Percentiles rank a stretch among this genome's conserved stretches.
Conservation (phyloP, 1,284 basidiomycete species). For the Lentinula novae-zelandiae region DNA sequence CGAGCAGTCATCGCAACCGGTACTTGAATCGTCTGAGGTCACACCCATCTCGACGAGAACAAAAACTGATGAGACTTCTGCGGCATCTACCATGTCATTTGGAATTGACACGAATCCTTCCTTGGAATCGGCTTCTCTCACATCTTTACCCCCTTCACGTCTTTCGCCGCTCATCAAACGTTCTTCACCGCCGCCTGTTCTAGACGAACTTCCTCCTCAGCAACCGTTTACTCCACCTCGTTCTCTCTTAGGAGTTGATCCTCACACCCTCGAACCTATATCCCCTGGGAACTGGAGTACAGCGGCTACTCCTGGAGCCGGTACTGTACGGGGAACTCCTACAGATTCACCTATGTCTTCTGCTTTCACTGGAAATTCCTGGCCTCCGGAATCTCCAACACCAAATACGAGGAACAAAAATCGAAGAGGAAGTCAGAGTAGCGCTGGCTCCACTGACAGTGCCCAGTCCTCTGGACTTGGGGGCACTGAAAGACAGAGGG, state of each 20-base stretch:
- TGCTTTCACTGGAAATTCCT: conserved; percentile 5
- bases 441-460: conserved; percentile 19
- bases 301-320: conserved; percentile 56
- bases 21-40: conserved; percentile 22
- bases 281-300: conserved; percentile 56
- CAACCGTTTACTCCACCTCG: conserved; percentile 23
- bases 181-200: conserved; percentile 20
- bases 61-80: background rate
- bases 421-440: conserved; percentile 27
- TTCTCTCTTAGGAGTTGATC: conserved; percentile 1
- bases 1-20: conserved; percentile 29
- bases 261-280: conserved; percentile 4
- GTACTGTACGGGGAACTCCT: conserved; percentile 19
- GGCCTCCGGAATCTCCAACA: conserved; percentile 17
- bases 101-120: background rate
- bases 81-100: background rate
- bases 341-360: background rate
- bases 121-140: conserved; percentile 16
- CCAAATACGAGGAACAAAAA: conserved; percentile 14
- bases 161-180: conserved; percentile 13
- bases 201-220: conserved; percentile 25
- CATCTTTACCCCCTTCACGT: conserved; percentile 12
- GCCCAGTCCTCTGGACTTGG: conserved; percentile 10
- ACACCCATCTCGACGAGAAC: conserved; percentile 5
- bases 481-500: conserved; percentile 7